These are phyloP conservation scores for Trifolium pratense DNA, from an alignment of 306 rosid genomes.

Conservation along the genomic window DNA sequence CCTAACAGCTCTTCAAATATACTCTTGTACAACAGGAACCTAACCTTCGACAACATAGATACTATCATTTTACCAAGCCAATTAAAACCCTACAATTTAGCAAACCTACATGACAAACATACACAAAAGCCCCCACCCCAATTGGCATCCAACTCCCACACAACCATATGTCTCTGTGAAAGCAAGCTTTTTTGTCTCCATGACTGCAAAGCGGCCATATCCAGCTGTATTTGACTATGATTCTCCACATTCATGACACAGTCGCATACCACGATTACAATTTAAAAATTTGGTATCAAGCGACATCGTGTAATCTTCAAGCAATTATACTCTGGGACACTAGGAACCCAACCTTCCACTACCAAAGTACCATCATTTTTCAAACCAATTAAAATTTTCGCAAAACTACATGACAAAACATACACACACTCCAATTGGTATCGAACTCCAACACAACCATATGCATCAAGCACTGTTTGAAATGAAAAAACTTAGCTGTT, in stretches of 20 bases:
- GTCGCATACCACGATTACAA: background rate
- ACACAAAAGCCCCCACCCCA: background rate
- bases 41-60: background rate
- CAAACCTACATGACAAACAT: background rate
- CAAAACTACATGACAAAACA: background rate
- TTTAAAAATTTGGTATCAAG: background rate
- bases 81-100: background rate
- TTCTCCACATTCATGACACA: background rate
- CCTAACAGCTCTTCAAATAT: conserved; percentile 14
- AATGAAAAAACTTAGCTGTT: background rate
- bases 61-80: conserved; percentile 9
- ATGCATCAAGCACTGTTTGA: background rate
- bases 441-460: conserved; percentile 23
- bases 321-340: conserved; percentile 2
- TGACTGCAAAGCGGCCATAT: background rate
- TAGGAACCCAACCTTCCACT: conserved; percentile 10
- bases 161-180: background rate
- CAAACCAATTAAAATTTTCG: background rate
- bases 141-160: conserved; percentile 27
- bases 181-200: background rate
- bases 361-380: background rate
- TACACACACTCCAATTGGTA: conserved; percentile 15
- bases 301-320: conserved; percentile 4
- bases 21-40: conserved; percentile 2
- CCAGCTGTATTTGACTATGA: background rate